Base-by-base conservation (phyloP, 148 eudicot genomes). In the Vaccinium macrocarpon region DNA sequence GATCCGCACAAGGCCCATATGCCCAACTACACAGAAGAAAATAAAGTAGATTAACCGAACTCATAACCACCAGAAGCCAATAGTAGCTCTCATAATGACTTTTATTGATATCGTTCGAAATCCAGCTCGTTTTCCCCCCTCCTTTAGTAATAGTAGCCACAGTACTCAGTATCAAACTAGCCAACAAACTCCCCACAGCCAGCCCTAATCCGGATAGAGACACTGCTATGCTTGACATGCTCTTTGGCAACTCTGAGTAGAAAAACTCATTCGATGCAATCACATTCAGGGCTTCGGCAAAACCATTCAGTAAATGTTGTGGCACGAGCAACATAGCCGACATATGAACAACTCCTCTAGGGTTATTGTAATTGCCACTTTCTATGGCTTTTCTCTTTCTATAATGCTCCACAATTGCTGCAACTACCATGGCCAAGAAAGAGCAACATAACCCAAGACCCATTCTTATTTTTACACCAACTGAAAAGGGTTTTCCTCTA, bases 141-240 rank as follows among this genome's bases (percentile, higher is more conserved):
- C 46, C 80, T 77, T 84, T 87, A 0, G 98, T 92, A 0, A 88
- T 25, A 23, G 80, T 61, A 38, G 88, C 86, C 32, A 91, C 92
- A 7, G 86, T 77, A 84, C 86, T 96, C 74, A 97, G 23, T 25
- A 93, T 85, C 5, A 88, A 81, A 42, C 90, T 95, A 1, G 94
- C 98, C 52, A 95, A 25, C 84, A 95, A 82, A 76, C 79, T 92
- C 55, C 92, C 99, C 51, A 93, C 87, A 0, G 90, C 97, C 91
- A 91, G 87, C 18, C 97, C 94, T 1, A 97, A 80, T 56, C 91
- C 90, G 2, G 86, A 82, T 1, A 95, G 82, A 15, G 90, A 72
- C 0, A 92, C 80, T 0, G 97, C 99, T 46, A 97, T 82, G 81
- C 99, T 97, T 0, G 98, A 92, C 97, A 97, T 95, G 82, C 94